phyloP scores from a whole-genome alignment of 148 eudicot genomes.

The Polygonum aviculare region DNA sequence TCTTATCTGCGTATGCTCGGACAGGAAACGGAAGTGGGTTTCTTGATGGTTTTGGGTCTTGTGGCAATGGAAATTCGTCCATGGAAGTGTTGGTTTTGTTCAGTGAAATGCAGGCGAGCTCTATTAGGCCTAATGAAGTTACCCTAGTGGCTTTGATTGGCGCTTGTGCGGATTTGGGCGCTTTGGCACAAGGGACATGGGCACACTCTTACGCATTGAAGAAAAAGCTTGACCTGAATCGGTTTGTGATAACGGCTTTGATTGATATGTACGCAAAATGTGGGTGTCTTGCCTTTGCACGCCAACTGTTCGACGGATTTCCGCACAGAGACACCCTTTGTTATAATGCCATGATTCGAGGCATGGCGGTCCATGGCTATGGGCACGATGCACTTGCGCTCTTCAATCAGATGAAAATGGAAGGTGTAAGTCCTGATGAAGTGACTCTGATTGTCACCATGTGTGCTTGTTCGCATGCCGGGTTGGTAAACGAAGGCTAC shows the following conservation, averaged over 20 bases:
- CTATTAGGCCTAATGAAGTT: conserved; percentile 29
- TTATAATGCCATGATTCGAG: conserved; percentile 40
- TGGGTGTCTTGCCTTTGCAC: conserved; percentile 26
- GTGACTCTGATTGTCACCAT: conserved; percentile 32
- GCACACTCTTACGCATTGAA: conserved; percentile 26
- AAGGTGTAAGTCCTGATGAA: conserved; percentile 32
- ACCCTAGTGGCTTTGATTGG: conserved; percentile 33
- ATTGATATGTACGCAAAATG: conserved; percentile 38
- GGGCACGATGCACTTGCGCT: conserved; percentile 28
- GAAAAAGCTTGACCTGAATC: conserved; percentile 27
- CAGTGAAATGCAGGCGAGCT: conserved; percentile 18
- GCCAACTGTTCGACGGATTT: conserved; percentile 27
- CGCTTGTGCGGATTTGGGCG: conserved; percentile 43
- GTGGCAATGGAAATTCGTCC: conserved; percentile 14
- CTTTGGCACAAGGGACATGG: conserved; percentile 40
- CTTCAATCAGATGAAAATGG: conserved; percentile 22
- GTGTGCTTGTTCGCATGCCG: conserved; percentile 41
- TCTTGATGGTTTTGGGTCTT: conserved; percentile 4
- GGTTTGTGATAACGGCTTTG: conserved; percentile 25
- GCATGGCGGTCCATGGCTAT: conserved; percentile 34
- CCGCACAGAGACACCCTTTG: conserved; percentile 29
- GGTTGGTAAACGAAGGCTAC: conserved; percentile 32
- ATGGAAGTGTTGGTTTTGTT: conserved; percentile 35
- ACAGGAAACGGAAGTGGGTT: background rate
- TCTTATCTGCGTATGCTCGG: conserved; percentile 31